Evolutionary conservation across 1,284 basidiomycete species (phyloP).

Genomic region (Ustilago trichophora): DNA sequence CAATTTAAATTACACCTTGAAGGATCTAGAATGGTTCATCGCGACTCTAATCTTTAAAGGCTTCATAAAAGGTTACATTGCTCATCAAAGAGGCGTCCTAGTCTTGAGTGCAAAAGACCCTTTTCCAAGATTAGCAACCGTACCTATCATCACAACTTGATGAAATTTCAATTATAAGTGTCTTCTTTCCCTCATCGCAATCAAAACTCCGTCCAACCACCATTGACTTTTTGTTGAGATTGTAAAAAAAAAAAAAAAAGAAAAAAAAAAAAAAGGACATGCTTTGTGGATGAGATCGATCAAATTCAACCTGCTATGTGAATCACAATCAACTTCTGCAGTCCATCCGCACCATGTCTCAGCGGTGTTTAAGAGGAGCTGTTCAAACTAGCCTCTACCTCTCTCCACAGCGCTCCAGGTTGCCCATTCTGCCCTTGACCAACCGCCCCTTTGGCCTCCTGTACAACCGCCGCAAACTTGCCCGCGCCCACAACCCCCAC

Average conservation of each 20-base stretch:
- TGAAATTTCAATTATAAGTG: too few relatives aligned
- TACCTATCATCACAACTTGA: slow-evolving; percentile 11
- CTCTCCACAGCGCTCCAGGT: slow-evolving; percentile 31
- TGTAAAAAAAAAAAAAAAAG: too few relatives aligned
- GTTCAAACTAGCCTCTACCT: slow-evolving; percentile 24
- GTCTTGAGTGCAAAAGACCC: slow-evolving; percentile 83
- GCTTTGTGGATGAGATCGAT: too few relatives aligned
- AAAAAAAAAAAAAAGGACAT: too few relatives aligned
- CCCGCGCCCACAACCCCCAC: slow-evolving; percentile 22
- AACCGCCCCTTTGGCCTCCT: slow-evolving; percentile 20
- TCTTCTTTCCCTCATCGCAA: too few relatives aligned
- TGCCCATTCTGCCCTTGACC: neutral
- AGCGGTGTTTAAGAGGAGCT: slow-evolving; percentile 59
- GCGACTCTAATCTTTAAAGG: slow-evolving; percentile 90
- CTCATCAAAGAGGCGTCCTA: slow-evolving; percentile 90
- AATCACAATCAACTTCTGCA: too few relatives aligned
- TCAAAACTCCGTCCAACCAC: too few relatives aligned
- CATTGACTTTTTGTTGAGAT: too few relatives aligned
- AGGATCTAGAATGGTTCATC: slow-evolving; percentile 91
- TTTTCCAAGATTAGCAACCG: slow-evolving; percentile 72
- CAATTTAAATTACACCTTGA: slow-evolving; percentile 68
- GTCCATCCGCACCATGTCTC: too few relatives aligned
- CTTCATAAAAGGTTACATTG: slow-evolving; percentile 92
- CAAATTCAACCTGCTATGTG: too few relatives aligned
- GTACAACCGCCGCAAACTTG: slow-evolving; percentile 22